Conservation (phyloP, 345 rosid genomes). For the Erucastrum elatum region DNA sequence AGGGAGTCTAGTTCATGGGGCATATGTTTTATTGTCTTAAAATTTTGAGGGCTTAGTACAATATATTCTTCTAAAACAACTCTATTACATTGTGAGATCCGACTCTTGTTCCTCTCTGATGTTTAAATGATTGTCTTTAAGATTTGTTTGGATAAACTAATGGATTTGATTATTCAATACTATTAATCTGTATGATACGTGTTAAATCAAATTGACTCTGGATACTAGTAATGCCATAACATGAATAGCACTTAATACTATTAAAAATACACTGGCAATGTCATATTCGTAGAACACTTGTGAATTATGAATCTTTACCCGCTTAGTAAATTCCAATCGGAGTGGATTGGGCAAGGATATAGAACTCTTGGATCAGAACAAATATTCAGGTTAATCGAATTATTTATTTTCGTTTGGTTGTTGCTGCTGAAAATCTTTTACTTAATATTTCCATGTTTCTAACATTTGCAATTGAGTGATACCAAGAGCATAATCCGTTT, state of each 20-base stretch:
- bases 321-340: too few relatives aligned
- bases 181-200: not conserved
- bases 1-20: slow-evolving; percentile 35
- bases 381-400: too few relatives aligned
- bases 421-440: too few relatives aligned
- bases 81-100: not conserved
- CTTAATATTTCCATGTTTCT: too few relatives aligned
- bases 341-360: too few relatives aligned
- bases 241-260: too few relatives aligned
- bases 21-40: slow-evolving; percentile 8
- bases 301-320: too few relatives aligned
- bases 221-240: too few relatives aligned
- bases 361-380: too few relatives aligned
- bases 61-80: not conserved
- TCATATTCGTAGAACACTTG: too few relatives aligned
- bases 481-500: not conserved
- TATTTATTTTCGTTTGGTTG: too few relatives aligned
- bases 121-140: not conserved
- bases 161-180: not conserved
- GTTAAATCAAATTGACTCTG: not conserved
- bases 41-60: slow-evolving; percentile 2
- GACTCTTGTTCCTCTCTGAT: not conserved
- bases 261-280: too few relatives aligned
- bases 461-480: not conserved
- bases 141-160: not conserved